phyloP scores from a whole-genome alignment of 768 basidiomycete genomes.

The Tulasnella sp. region DNA sequence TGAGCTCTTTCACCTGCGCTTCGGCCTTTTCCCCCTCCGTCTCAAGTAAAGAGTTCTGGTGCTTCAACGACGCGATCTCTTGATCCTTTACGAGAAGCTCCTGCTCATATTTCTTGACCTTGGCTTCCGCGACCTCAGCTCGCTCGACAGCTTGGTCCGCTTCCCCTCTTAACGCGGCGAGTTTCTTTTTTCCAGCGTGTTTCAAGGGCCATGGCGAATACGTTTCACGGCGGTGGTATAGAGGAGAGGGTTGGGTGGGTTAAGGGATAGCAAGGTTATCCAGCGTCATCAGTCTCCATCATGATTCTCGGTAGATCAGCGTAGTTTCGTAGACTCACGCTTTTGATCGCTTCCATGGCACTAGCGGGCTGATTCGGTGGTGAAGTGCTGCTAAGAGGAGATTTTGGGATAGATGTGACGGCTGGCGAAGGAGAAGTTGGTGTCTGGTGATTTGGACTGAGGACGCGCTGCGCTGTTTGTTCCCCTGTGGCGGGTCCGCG shows the following conservation, averaged over 20 bases:
- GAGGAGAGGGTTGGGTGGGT: neutral
- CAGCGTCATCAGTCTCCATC: neutral
- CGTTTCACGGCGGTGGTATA: neutral
- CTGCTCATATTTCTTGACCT: conserved; percentile 72
- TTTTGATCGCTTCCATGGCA: too few relatives aligned
- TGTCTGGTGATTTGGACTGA: neutral
- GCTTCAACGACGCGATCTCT: conserved; percentile 66
- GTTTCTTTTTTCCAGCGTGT: conserved; percentile 28
- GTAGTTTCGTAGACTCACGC: too few relatives aligned
- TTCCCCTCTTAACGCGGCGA: conserved; percentile 67
- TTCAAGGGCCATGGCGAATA: neutral
- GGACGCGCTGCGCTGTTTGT: conserved; percentile 2
- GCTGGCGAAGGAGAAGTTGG: neutral
- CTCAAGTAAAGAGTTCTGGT: conserved; percentile 56
- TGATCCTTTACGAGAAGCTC: conserved; percentile 71
- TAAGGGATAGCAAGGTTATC: too few relatives aligned
- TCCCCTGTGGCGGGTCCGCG: neutral
- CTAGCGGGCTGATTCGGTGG: neutral
- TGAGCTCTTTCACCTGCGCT: conserved; percentile 47
- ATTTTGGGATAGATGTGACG: neutral
- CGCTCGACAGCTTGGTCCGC: conserved; percentile 70
- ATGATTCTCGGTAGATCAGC: too few relatives aligned
- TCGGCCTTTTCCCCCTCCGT: conserved; percentile 62
- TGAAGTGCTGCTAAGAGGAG: neutral
- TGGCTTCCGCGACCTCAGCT: conserved; percentile 77